Conservation (phyloP, 2,329 filamentous ascomycete species). For the Neonectria ditissima region DNA sequence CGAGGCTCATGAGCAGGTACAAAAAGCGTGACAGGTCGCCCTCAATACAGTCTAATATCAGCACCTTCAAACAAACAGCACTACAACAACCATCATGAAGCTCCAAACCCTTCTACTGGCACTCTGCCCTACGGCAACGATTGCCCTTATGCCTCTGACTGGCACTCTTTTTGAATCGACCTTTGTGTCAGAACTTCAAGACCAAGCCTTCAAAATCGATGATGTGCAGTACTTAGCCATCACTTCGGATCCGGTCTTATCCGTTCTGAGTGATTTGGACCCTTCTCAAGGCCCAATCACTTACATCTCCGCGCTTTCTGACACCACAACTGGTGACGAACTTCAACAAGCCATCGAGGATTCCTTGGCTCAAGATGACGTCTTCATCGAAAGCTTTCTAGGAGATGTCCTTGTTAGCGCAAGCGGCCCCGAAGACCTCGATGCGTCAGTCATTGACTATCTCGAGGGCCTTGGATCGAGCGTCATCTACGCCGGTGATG, state of each 20-base stretch:
- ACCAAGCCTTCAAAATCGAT: background rate
- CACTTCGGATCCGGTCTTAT: background rate
- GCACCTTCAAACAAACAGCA: background rate
- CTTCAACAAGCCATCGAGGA: background rate
- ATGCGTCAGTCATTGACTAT: background rate
- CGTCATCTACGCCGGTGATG: background rate
- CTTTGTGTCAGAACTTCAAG: background rate
- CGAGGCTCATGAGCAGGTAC: background rate
- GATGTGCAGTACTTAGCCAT: background rate
- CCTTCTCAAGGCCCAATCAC: background rate
- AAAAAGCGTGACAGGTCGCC: background rate
- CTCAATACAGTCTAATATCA: background rate
- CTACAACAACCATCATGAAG: background rate
- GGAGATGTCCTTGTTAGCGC: background rate
- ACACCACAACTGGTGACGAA: background rate
- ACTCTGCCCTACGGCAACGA: background rate
- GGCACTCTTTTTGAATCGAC: background rate
- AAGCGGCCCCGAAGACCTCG: background rate
- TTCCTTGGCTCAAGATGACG: background rate
- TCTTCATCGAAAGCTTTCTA: background rate
- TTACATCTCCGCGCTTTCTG: background rate
- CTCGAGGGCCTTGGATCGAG: background rate
- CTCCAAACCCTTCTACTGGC: background rate
- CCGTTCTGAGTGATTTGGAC: background rate
- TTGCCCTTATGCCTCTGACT: background rate